phyloP scores from a whole-genome alignment of 305 asterid species.

The Rubia peregrina region DNA sequence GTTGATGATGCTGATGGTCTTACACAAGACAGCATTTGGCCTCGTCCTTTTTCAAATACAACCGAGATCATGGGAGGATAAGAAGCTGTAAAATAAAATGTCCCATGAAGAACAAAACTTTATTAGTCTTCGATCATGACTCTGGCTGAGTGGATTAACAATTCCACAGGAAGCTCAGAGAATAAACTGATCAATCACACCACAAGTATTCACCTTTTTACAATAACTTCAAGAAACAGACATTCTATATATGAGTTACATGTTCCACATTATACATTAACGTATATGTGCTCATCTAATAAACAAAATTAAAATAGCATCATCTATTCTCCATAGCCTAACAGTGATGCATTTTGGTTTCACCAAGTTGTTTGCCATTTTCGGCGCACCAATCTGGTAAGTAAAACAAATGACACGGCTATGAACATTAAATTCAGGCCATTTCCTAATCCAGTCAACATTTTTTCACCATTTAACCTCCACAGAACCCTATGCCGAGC shows the following conservation, averaged over 20 bases:
- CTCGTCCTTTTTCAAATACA: slow-evolving; percentile 23
- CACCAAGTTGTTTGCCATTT: background rate
- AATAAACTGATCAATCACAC: background rate
- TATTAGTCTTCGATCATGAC: background rate
- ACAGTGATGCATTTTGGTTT: background rate
- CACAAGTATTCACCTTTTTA: background rate
- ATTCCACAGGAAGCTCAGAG: background rate
- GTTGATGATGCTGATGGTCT: slow-evolving; percentile 28
- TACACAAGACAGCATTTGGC: slow-evolving; percentile 52
- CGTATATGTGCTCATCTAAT: background rate
- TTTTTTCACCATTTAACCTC: background rate
- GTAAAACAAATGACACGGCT: background rate
- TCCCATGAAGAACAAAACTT: background rate
- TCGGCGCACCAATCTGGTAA: background rate
- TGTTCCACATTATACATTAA: background rate
- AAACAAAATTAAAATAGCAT: background rate
- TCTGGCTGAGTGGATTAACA: background rate
- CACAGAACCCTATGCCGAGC: background rate
- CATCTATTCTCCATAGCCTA: background rate
- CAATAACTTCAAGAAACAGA: background rate
- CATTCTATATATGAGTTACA: background rate
- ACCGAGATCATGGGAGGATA: slow-evolving; percentile 22
- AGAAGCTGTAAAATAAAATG: slow-evolving; percentile 13
- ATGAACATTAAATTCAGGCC: background rate
- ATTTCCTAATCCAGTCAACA: background rate